Evolutionary conservation across 164 flowering plant species (phyloP).

Genomic region (Hamamelis virginiana): DNA sequence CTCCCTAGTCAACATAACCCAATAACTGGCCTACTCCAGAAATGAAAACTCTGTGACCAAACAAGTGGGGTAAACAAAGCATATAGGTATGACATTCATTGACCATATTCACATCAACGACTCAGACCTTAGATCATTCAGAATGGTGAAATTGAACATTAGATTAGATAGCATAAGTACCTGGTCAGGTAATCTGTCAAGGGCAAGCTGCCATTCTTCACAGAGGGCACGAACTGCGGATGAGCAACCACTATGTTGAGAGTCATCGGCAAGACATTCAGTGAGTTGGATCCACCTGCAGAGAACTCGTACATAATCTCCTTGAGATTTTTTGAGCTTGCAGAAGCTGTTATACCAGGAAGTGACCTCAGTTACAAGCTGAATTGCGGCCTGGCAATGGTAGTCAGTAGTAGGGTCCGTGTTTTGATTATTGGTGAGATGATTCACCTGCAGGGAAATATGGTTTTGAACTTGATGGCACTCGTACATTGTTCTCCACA

Average conservation of each 20-base stretch:
- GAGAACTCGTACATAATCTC: slow-evolving; percentile 54
- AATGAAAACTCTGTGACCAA: background rate
- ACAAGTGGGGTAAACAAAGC: background rate
- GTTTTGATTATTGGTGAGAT: slow-evolving; percentile 37
- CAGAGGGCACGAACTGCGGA: slow-evolving; percentile 42
- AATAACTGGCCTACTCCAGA: background rate
- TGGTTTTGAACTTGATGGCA: slow-evolving; percentile 73
- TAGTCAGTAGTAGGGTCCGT: slow-evolving; percentile 58
- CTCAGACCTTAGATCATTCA: background rate
- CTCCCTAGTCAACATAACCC: too few relatives aligned
- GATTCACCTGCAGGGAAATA: slow-evolving; percentile 63
- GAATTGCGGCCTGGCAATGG: slow-evolving; percentile 66
- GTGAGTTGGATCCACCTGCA: slow-evolving; percentile 62
- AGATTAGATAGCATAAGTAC: slow-evolving; percentile 27
- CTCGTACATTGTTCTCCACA: slow-evolving; percentile 85
- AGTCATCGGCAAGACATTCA: slow-evolving; percentile 36
- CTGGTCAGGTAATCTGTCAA: slow-evolving; percentile 67
- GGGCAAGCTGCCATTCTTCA: slow-evolving; percentile 62
- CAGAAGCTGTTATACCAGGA: slow-evolving; percentile 68
- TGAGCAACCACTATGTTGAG: slow-evolving; percentile 25
- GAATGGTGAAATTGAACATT: background rate
- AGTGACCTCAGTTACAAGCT: slow-evolving; percentile 66
- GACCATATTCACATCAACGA: background rate
- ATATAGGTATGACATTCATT: background rate
- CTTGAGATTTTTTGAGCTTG: slow-evolving; percentile 56